Base-by-base conservation (phyloP, 176 grass and related monocot species). In the Chloris gayana region DNA sequence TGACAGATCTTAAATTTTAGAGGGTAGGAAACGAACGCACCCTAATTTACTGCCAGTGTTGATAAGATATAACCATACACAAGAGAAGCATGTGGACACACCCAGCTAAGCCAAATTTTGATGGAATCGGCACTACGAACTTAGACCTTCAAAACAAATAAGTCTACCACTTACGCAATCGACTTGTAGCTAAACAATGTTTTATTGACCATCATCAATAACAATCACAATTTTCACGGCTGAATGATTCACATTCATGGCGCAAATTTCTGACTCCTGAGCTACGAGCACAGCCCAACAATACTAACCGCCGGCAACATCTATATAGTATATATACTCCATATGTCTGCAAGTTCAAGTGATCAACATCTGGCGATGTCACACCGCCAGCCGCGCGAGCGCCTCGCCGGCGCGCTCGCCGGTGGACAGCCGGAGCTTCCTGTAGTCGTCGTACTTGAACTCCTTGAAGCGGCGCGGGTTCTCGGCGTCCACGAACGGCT, bases 401-500 rank as follows among this genome's bases (percentile, higher is more conserved):
- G 81, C 88, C 85, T 94, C 91, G 32, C 91, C 94, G n/a, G 86
- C 91, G 19, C 41, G 85, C 76, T 88, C 73, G 44, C 86, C 78
- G 22, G 79, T 87, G 29, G 90, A 88, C 14, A 90, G 35, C 49
- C 94, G 69, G 9, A 97, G 83, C 82, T 83, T 89, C 30, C 89
- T 35, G 68, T 89, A 91, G 67, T 91, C 89, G 10, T 84, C 67
- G 63, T 93, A 89, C 76, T 62, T 69, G 54, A 97, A 97, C 49
- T 72, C 56, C 61, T 21, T 82, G 90, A 88, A 97, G 18, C 85
- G 75, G 9, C 85, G 85, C 24, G 93, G 87, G 88, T 86, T 76
- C 24, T 87, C 74, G 14, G 54, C 70, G 73, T 86, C 57, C 6
- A 93, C 74, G 24, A 97, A 82, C 73, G 68, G 70, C 24, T 74